Evolutionary conservation across 163 green algal species (phyloP).

Genomic region (Smithsoniella earleae): DNA sequence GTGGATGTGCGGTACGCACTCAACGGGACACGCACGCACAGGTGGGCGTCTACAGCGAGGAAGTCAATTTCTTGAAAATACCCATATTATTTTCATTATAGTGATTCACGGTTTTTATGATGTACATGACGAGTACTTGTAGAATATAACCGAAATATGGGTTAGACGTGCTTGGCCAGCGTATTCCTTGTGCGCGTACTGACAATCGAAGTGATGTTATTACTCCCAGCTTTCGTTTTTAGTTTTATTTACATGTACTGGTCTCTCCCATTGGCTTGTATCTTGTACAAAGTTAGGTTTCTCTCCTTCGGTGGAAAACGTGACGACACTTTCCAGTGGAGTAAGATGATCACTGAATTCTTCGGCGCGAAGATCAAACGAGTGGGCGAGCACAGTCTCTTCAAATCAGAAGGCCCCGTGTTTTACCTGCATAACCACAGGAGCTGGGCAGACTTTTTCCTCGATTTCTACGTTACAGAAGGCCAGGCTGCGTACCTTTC

Average conservation of each 20-base stretch:
- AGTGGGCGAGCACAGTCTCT: neutral
- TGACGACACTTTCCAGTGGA: constrained; percentile 17
- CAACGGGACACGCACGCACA: too few species aligned
- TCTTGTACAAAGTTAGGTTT: constrained; percentile 16
- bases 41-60: too few species aligned
- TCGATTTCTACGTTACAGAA: constrained; percentile 38
- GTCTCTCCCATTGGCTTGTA: constrained; percentile 10
- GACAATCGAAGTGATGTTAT: too few species aligned
- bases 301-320: neutral
- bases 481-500: constrained; percentile 26
- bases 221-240: constrained; percentile 22
- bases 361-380: neutral
- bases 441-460: constrained; percentile 41
- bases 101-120: too few species aligned
- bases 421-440: constrained; percentile 40
- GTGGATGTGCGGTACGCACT: too few species aligned
- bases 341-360: neutral
- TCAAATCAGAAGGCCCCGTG: neutral
- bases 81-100: too few species aligned
- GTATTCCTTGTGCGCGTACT: too few species aligned
- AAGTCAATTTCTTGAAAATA: too few species aligned
- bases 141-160: too few species aligned
- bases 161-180: too few species aligned
- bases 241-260: constrained; percentile 31
- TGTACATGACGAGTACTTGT: too few species aligned